Percentiles rank a stretch among this genome's conserved stretches.
These are phyloP conservation scores for Cutaneotrichosporon arboriforme DNA, from an alignment of 1,284 basidiomycete species.

Conservation along the genomic window DNA sequence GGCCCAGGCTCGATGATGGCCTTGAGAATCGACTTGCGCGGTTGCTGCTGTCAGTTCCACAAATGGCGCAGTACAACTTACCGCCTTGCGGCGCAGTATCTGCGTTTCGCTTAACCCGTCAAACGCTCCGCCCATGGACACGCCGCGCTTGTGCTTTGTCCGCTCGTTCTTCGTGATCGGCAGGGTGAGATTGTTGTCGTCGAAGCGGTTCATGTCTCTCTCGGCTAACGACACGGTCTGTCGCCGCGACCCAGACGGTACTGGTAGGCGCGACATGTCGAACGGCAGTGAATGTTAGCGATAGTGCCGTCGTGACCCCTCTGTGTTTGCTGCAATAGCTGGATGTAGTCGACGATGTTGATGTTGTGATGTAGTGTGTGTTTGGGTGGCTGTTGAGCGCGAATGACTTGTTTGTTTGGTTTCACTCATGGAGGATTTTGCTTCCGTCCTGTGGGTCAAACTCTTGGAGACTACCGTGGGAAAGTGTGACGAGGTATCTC, in stretches of 20 bases:
- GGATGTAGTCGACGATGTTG: not conserved
- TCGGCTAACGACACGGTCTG: constrained; percentile 30
- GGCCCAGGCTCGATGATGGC: not conserved
- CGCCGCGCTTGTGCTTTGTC: constrained; percentile 19
- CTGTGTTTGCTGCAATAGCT: not conserved
- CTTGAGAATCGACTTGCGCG: constrained; percentile 37
- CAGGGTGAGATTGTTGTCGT: constrained; percentile 22
- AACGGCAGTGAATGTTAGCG: not conserved
- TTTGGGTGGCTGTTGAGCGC: not conserved
- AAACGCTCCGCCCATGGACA: constrained; percentile 22
- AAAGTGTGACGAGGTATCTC: no score
- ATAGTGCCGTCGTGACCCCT: not conserved
- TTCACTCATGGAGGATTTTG: no score
- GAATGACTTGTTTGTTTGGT: constrained; percentile 16
- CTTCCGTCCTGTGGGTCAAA: no score
- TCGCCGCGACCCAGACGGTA: constrained; percentile 22
- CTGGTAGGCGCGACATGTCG: not conserved
- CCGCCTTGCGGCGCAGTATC: constrained; percentile 2
- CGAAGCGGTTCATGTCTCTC: constrained; percentile 23
- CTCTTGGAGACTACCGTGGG: no score
- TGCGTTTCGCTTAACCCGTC: constrained; percentile 7
- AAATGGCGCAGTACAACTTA: not conserved
- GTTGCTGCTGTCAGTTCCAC: constrained; percentile 25
- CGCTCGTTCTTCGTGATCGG: constrained; percentile 15
- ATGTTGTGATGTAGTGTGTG: not conserved